A percentile compares a stretch with the other conserved stretches of the same genome.
Evolutionary conservation across 75 land plant genomes (phyloP).

Genomic region (Isoetes taiwanensis): DNA sequence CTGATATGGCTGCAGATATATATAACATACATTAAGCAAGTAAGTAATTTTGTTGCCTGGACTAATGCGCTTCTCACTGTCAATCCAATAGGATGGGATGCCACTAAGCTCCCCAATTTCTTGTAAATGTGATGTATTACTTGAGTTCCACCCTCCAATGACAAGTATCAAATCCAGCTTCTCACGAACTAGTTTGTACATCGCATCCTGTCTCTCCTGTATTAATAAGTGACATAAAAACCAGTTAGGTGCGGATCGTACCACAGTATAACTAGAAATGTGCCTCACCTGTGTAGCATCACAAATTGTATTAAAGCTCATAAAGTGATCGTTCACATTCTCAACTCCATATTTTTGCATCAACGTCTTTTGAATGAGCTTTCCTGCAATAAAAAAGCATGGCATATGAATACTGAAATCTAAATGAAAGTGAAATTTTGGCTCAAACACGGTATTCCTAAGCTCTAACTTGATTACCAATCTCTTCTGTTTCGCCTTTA

Average conservation of each 20-base stretch:
- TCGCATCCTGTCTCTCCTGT: constrained; percentile 98
- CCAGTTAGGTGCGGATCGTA: not conserved
- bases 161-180: constrained; percentile 76
- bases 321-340: constrained; percentile 65
- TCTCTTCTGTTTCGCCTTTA: constrained; percentile 94
- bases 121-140: constrained; percentile 93
- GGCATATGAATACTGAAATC: not conserved
- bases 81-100: constrained; percentile 94
- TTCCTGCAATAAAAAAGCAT: constrained; percentile 33
- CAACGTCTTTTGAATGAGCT: constrained; percentile 70
- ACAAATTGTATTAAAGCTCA: constrained; percentile 94
- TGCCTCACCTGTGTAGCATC: constrained; percentile 84
- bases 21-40: constrained; percentile 52
- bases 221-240: not conserved
- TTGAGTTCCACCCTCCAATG: constrained; percentile 94
- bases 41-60: constrained; percentile 75
- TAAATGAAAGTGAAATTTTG: not conserved
- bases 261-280: not conserved
- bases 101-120: constrained; percentile 78
- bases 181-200: constrained; percentile 71
- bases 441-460: not conserved
- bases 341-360: constrained; percentile 87
- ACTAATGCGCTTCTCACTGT: constrained; percentile 71
- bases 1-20: not conserved
- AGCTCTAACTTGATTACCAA: constrained; percentile 32